Conservation (phyloP, 1,284 basidiomycete genomes). For the Sanghuangporus sanghuang region DNA sequence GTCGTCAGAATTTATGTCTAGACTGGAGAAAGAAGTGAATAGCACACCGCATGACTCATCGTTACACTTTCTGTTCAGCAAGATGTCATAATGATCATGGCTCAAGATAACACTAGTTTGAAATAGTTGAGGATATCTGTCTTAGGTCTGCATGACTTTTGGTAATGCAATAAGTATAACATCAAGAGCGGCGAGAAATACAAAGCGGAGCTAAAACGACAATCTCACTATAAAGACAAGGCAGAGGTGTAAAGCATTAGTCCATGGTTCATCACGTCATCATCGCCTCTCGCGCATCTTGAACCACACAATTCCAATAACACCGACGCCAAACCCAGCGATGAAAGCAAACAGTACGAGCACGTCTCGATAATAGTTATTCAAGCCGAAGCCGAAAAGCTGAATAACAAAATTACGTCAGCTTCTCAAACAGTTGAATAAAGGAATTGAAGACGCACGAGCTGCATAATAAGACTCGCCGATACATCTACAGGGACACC, state of each 20-base stretch:
- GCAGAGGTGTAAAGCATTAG: neutral
- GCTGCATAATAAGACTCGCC: constrained; percentile 77
- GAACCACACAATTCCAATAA: constrained; percentile 71
- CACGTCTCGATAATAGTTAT: constrained; percentile 82
- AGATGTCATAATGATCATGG: too few relatives aligned
- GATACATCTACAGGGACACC: constrained; percentile 80
- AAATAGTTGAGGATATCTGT: too few relatives aligned
- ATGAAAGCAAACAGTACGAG: constrained; percentile 82
- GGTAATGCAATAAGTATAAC: too few relatives aligned
- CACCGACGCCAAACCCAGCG: constrained; percentile 62
- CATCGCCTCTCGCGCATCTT: constrained; percentile 68
- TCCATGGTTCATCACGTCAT: neutral
- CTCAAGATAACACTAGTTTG: too few relatives aligned
- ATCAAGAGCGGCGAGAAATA: too few relatives aligned
- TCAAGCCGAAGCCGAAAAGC: constrained; percentile 77
- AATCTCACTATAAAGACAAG: neutral
- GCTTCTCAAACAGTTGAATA: neutral
- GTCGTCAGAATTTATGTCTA: too few relatives aligned
- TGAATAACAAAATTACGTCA: constrained; percentile 23
- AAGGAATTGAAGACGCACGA: constrained; percentile 40
- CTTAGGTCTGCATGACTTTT: too few relatives aligned
- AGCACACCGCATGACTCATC: too few relatives aligned
- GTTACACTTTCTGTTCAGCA: too few relatives aligned
- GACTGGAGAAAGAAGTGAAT: too few relatives aligned
- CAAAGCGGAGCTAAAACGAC: neutral